Evolutionary conservation across 2,329 filamentous ascomycete species (phyloP), one percentile per base, ranked within the genome.

Genomic region (Erysiphe pulchra): DNA sequence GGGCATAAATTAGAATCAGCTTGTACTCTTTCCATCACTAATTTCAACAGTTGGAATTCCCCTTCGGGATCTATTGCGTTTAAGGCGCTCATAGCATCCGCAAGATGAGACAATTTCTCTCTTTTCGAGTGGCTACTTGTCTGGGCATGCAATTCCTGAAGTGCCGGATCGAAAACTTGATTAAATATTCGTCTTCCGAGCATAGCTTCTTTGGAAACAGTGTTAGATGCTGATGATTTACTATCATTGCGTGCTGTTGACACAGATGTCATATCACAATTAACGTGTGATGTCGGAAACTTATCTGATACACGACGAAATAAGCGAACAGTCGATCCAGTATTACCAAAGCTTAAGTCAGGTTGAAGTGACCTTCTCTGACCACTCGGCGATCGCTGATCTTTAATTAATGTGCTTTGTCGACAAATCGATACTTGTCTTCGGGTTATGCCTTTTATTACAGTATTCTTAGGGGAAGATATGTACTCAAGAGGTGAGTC

Each of bases 291-390:
- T 13, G 50, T 44, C 5, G 53, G 55, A 18, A 67, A 74, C 53
- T 68, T 66, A 54, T 83, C 80, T 0, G 86, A 90, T 0, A 92
- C 84, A 20, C 87, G 75, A 51, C 83, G 81, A 65, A 94, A 95
- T 45, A 92, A 77, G 46, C 86, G 78, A 52, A 92, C 83, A 14
- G 86, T 93, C 1, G 87, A 94, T 1, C 82, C 83, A 8, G 78
- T 80, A 60, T 95, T 95, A 45, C 87, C 90, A 62, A 92, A 95
- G 6, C 80, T 92, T 67, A 92, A 77, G 56, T 95, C 84, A 1
- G 90, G 71, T 46, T 85, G 84, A 1, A 94, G 68, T 0, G 87
- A 86, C 51, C 82, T 77, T 61, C 83, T 85, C 24, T 56, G 53
- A 11, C 40, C 49, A 44, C 53, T 56, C 32, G 51, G 13, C 46